Percentiles rank a stretch among this genome's conserved stretches.
Conservation (phyloP, 139 green algal species). For the Closterium sp. region DNA sequence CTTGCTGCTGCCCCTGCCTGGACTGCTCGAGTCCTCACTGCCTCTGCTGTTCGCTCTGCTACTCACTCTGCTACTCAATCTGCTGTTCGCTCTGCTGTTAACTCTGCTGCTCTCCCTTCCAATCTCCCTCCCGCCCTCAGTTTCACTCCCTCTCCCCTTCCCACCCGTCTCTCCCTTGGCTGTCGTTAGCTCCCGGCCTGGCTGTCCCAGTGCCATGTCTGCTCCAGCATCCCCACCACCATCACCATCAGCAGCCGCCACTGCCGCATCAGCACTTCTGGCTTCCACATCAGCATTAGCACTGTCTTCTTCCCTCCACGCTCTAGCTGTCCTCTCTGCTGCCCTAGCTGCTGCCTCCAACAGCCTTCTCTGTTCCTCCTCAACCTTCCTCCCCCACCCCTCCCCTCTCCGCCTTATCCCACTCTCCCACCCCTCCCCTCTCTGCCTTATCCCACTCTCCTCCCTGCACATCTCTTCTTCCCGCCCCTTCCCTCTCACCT, state of each 20-base stretch:
- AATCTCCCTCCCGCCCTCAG: background rate
- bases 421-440: background rate
- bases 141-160: background rate
- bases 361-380: background rate
- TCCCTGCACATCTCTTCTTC: background rate
- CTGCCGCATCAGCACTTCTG: background rate
- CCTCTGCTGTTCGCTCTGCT: background rate
- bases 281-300: background rate
- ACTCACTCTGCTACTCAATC: background rate
- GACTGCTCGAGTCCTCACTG: background rate
- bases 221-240: conserved; percentile 10
- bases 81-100: background rate
- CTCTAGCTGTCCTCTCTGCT: conserved; percentile 1
- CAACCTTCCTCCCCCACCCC: background rate
- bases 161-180: background rate
- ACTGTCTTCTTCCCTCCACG: background rate
- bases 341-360: background rate
- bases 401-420: background rate
- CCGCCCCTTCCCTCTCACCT: background rate
- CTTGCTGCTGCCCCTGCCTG: background rate
- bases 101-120: background rate
- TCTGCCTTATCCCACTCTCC: background rate
- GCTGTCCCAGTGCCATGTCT: no score
- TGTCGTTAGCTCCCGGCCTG: no score
- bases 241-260: background rate